Evolutionary conservation across 768 basidiomycete genomes (phyloP), one percentile per base, ranked within the genome.

Genomic region (Panaeolus papilionaceus): DNA sequence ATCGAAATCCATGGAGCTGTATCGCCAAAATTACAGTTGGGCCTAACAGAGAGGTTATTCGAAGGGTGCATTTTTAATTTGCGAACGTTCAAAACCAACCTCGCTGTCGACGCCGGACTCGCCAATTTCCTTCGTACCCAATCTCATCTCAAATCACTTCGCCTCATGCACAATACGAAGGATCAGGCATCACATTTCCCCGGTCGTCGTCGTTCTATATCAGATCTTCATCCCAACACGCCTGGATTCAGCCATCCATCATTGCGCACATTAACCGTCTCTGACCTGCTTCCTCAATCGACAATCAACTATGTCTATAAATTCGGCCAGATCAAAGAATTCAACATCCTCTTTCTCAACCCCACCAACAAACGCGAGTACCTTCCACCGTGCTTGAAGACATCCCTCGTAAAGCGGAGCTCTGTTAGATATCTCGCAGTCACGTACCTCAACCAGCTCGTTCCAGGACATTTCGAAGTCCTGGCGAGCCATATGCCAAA

Each of bases 131-230:
- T 62, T 38, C 40, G 61, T 20, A 38, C 40, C 20, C 61, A 38
- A 26, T 18, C 20, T n/a, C 38, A 62, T 38, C 61, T 62, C 61
- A 38, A 62, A 9, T 39, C 61, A n/a, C 40, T 38, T 8, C 61
- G 18, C 61, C 61, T 38, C 61, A 62, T 62, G 61, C 61, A 62
- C 61, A 62, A 62, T 28, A 38, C 61, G 5, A 11, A 42, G 28
- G 61, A 62, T 33, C 47, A 51, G 12, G 47, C 47, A 23, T 28
- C 47, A 20, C 47, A 51, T 51, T 51, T 51, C 47, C 47, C 20
- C 20, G 20, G 20, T 8, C 47, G 20, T 23, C 47, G 47, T 51
- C 47, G 7, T 12, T 51, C 47, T 8, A 23, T 51, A 20, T 23
- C 47, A 23, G 47, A 51, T 18, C 47, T 51, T 3, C 12, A 12